phyloP scores from a whole-genome alignment of 176 grass and related monocot genomes.

The Saccharum spontaneum region DNA sequence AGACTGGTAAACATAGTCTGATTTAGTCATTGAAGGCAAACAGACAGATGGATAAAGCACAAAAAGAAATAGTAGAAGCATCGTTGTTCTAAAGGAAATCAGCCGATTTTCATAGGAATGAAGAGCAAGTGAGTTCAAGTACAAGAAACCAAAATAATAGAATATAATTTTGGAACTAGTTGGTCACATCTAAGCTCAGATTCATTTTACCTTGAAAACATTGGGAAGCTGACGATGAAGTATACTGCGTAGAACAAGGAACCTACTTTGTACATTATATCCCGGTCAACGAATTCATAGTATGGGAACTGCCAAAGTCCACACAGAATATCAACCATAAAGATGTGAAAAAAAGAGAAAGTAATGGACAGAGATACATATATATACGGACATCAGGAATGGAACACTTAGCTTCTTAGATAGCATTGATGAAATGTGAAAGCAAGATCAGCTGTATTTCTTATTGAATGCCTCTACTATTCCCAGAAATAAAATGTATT shows the following conservation, averaged over 20 bases:
- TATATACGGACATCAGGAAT: neutral
- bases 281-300: slow-evolving; percentile 83
- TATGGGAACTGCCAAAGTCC: slow-evolving; percentile 83
- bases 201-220: slow-evolving; percentile 80
- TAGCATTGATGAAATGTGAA: neutral
- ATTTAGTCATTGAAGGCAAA: neutral
- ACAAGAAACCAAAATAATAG: neutral
- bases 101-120: too few relatives aligned
- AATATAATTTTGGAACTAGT: neutral
- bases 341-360: neutral
- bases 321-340: neutral
- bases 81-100: neutral
- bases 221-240: slow-evolving; percentile 96
- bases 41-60: neutral
- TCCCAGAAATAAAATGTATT: too few relatives aligned
- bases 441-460: neutral
- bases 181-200: neutral
- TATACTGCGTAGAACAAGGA: slow-evolving; percentile 97
- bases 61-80: neutral
- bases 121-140: neutral
- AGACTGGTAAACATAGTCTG: neutral
- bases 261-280: slow-evolving; percentile 92
- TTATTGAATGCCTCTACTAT: neutral
- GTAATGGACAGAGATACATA: neutral
- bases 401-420: neutral